A percentile compares a stretch with the other conserved stretches of the same genome.
These are phyloP conservation scores for Picochlorum costavermella DNA, from an alignment of 139 green algal genomes.

Conservation along the genomic window DNA sequence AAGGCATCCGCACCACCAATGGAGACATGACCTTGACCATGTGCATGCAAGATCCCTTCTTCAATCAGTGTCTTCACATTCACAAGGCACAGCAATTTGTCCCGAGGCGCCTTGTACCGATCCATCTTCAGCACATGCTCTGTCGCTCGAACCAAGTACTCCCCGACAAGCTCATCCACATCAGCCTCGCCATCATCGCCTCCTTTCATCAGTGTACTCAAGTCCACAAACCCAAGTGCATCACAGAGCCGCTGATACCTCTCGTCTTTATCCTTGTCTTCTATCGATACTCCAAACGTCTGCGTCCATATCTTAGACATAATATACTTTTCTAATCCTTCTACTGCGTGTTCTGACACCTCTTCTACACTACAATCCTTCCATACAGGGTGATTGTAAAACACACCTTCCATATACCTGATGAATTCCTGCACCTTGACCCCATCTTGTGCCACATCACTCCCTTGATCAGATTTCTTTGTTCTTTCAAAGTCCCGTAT, in stretches of 20 bases:
- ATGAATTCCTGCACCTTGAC: conserved; percentile 68
- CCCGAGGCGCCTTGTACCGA: conserved; percentile 81
- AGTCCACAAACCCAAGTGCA: conserved; percentile 62
- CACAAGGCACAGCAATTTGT: conserved; percentile 95
- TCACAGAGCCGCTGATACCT: conserved; percentile 41
- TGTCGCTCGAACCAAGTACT: conserved; percentile 34
- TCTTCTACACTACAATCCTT: conserved; percentile 26
- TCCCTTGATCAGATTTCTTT: neutral
- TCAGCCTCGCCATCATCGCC: conserved; percentile 22
- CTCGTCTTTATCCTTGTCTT: conserved; percentile 72
- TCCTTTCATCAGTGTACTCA: conserved; percentile 65
- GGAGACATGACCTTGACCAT: conserved; percentile 4
- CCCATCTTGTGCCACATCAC: conserved; percentile 30
- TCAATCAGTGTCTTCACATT: conserved; percentile 53
- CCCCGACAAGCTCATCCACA: conserved; percentile 20
- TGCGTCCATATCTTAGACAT: conserved; percentile 87
- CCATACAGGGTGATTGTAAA: conserved; percentile 79
- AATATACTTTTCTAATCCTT: conserved; percentile 95
- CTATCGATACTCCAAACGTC: conserved; percentile 52
- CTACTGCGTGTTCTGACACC: conserved; percentile 64
- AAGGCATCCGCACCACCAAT: conserved; percentile 85
- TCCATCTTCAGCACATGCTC: conserved; percentile 85
- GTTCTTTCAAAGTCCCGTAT: conserved; percentile 39
- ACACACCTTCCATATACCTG: conserved; percentile 55
- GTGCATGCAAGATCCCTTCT: conserved; percentile 17